Conservation (phyloP, 1,284 basidiomycete species). For the Phaffia rhodozyma region DNA sequence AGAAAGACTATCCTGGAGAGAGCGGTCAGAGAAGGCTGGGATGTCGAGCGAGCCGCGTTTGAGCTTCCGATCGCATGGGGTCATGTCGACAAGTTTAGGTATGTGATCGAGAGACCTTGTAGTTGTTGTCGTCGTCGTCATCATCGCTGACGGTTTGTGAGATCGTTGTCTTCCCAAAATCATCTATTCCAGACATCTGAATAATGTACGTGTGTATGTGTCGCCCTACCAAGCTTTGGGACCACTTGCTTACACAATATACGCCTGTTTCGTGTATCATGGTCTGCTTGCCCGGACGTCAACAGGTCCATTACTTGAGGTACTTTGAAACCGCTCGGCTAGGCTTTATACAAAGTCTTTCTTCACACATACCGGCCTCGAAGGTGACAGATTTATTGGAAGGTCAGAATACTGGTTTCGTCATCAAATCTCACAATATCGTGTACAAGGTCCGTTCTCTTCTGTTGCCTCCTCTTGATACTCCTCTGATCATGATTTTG, state of each 20-base stretch:
- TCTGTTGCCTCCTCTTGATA: neutral
- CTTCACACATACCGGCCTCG: neutral
- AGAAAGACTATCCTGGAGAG: conserved; percentile 4
- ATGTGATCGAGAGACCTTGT: neutral
- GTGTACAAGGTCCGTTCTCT: conserved; percentile 6
- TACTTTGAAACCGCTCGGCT: conserved; percentile 16
- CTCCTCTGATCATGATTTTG: neutral
- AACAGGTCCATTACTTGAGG: neutral
- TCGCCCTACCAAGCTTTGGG: neutral
- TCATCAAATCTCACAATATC: conserved; percentile 14
- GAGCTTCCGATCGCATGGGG: conserved; percentile 8
- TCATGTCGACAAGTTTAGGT: conserved; percentile 13
- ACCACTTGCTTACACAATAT: neutral
- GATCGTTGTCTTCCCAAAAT: neutral
- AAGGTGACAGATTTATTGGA: neutral
- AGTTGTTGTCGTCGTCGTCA: neutral
- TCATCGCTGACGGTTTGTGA: no score
- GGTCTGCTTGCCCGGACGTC: no score
- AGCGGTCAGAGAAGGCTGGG: neutral
- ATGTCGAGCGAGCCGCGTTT: neutral
- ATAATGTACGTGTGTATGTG: conserved; percentile 3
- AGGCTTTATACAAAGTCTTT: conserved; percentile 4
- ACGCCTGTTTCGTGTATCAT: neutral
- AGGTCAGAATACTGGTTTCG: conserved; percentile 9
- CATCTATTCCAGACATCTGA: conserved; percentile 5